Evolutionary conservation across 495 filamentous ascomycete species (phyloP).

Genomic region (Patellaria atrata): DNA sequence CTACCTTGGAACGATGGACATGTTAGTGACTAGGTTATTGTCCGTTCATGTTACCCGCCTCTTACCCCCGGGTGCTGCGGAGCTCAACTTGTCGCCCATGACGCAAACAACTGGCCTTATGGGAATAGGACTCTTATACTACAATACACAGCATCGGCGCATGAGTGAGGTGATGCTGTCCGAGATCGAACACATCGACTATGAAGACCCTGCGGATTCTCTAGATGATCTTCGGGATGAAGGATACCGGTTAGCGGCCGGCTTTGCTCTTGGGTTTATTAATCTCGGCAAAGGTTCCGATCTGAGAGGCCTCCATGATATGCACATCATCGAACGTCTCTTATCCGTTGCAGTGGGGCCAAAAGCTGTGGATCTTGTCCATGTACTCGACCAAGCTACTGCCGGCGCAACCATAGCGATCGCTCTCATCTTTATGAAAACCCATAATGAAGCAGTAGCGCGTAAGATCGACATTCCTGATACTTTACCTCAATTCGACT

Average conservation of each 20-base stretch:
- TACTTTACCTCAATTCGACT: constrained; percentile 79
- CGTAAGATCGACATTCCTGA: constrained; percentile 88
- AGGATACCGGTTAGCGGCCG: constrained; percentile 85
- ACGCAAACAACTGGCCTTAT: constrained; percentile 95
- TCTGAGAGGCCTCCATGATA: constrained; percentile 78
- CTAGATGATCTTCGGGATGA: constrained; percentile 72
- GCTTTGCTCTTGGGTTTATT: constrained; percentile 86
- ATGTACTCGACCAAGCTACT: constrained; percentile 83
- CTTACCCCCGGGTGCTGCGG: constrained; percentile 79
- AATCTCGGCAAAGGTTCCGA: constrained; percentile 85
- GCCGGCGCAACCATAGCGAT: constrained; percentile 80
- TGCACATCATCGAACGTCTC: constrained; percentile 81
- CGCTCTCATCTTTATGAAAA: constrained; percentile 96
- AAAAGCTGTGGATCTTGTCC: constrained; percentile 75
- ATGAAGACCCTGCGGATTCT: constrained; percentile 49
- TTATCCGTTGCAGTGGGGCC: constrained; percentile 70
- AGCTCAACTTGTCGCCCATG: constrained; percentile 83
- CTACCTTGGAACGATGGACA: constrained; percentile 93
- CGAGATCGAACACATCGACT: constrained; percentile 76
- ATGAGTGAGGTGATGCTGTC: constrained; percentile 99
- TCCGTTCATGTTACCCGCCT: constrained; percentile 96
- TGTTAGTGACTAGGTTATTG: constrained; percentile 78
- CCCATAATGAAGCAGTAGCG: constrained; percentile 75
- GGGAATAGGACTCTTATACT: constrained; percentile 92
- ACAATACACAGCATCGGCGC: constrained; percentile 84